Percentiles rank a stretch among this genome's conserved stretches.
Conservation (phyloP, 139 green algal species). For the Microglena sp. region DNA sequence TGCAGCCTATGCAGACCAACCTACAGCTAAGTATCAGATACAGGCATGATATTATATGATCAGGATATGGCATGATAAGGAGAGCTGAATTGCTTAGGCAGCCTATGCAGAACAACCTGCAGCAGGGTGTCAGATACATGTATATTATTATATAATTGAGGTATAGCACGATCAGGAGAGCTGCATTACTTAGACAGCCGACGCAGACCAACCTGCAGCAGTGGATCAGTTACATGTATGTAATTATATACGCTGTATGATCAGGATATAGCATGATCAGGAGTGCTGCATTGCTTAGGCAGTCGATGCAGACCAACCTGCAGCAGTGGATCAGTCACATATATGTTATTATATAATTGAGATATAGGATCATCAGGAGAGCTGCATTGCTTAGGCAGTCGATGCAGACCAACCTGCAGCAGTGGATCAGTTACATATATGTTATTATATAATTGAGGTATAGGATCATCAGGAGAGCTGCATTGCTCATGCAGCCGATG, state of each 20-base stretch:
- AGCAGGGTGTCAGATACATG: too few relatives aligned
- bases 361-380: constrained; percentile 77
- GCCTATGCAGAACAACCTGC: constrained; percentile 74
- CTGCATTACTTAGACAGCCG: neutral
- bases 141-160: too few relatives aligned
- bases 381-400: constrained; percentile 87
- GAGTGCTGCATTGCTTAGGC: constrained; percentile 88
- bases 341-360: too few relatives aligned
- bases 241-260: too few relatives aligned
- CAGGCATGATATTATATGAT: too few relatives aligned
- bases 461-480: constrained; percentile 73
- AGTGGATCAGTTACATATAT: neutral
- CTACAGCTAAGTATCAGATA: constrained; percentile 9
- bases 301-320: constrained; percentile 72
- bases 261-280: constrained; percentile 81
- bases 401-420: constrained; percentile 65
- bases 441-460: too few relatives aligned
- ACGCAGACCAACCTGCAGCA: neutral
- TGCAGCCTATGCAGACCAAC: constrained; percentile 73
- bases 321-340: neutral
- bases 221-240: too few relatives aligned
- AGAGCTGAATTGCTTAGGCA: constrained; percentile 88
- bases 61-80: constrained; percentile 76
- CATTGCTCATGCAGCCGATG: constrained; percentile 86
- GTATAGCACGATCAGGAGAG: neutral